These are phyloP conservation scores for Entomortierella chlamydospora DNA, from an alignment of 192 early-diverging fungal genomes.

Conservation along the genomic window DNA sequence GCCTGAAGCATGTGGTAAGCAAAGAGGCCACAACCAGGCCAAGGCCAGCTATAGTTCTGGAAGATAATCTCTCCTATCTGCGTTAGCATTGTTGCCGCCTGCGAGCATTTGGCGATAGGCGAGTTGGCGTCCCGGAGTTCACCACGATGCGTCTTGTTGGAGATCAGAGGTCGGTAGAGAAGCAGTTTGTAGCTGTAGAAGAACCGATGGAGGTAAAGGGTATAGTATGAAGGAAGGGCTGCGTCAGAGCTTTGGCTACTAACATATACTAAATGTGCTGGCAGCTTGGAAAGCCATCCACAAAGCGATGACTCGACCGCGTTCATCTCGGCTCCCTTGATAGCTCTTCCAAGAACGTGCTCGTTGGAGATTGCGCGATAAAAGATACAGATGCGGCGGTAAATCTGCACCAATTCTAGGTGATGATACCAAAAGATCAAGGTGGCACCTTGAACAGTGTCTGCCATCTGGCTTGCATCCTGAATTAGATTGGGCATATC, in stretches of 20 bases:
- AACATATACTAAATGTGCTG: slow-evolving; percentile 44
- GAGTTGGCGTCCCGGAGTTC: slow-evolving; percentile 39
- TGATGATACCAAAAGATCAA: slow-evolving; percentile 54
- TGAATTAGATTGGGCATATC: slow-evolving; percentile 41
- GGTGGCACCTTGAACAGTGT: slow-evolving; percentile 50
- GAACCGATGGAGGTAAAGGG: slow-evolving; percentile 53
- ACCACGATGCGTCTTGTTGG: slow-evolving; percentile 43
- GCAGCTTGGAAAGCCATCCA: slow-evolving; percentile 36
- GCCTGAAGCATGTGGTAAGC: slow-evolving; percentile 55
- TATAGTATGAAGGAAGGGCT: slow-evolving; percentile 49
- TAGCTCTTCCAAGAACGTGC: slow-evolving; percentile 9
- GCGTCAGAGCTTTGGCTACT: slow-evolving; percentile 8
- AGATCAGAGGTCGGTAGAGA: slow-evolving; percentile 44
- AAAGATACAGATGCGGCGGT: slow-evolving; percentile 44
- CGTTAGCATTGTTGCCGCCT: slow-evolving; percentile 40
- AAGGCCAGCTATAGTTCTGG: slow-evolving; percentile 55
- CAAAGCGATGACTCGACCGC: slow-evolving; percentile 31
- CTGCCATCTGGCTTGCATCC: slow-evolving; percentile 41
- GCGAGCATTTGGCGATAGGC: slow-evolving; percentile 40
- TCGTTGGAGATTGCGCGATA: slow-evolving; percentile 31
- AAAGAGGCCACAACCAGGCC: slow-evolving; percentile 54
- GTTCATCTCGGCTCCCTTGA: slow-evolving; percentile 29
- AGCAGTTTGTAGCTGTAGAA: slow-evolving; percentile 45
- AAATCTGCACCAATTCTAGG: slow-evolving; percentile 49
- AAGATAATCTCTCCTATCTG: slow-evolving; percentile 55